Evolutionary conservation across 2,329 filamentous ascomycete genomes (phyloP).

Genomic region (Emydomyces testavorans): DNA sequence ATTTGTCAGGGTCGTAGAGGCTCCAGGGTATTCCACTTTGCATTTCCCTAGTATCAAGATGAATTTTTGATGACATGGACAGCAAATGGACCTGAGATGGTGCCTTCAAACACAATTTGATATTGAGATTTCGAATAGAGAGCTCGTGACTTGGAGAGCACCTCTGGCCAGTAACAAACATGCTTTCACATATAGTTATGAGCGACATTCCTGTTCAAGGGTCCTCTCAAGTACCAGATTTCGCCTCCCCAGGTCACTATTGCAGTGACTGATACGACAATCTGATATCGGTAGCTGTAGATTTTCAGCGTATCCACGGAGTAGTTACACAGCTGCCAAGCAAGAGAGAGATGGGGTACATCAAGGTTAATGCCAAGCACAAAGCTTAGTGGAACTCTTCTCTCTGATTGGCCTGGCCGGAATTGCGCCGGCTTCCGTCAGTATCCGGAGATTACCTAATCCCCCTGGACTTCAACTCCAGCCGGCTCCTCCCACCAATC

Average conservation of each 20-base stretch:
- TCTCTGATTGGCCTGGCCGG: slow-evolving; percentile 25
- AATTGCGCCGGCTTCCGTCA: slow-evolving; percentile 31
- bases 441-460: slow-evolving; percentile 16
- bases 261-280: background rate
- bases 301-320: too few relatives aligned
- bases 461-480: background rate
- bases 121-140: background rate
- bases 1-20: background rate
- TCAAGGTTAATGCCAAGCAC: slow-evolving; percentile 12
- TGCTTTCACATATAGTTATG: background rate
- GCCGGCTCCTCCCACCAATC: background rate
- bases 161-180: too few relatives aligned
- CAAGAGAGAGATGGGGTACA: slow-evolving; percentile 2
- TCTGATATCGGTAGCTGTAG: too few relatives aligned
- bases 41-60: background rate
- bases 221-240: background rate
- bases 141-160: slow-evolving; percentile 4
- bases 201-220: background rate
- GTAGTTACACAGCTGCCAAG: background rate
- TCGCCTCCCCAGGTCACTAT: background rate
- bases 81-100: background rate
- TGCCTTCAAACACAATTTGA: background rate
- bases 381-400: slow-evolving; percentile 1
- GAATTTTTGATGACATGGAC: background rate
- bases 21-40: background rate